Conservation (phyloP, 805 yeast genomes). For the Ogataea glucozyma region DNA sequence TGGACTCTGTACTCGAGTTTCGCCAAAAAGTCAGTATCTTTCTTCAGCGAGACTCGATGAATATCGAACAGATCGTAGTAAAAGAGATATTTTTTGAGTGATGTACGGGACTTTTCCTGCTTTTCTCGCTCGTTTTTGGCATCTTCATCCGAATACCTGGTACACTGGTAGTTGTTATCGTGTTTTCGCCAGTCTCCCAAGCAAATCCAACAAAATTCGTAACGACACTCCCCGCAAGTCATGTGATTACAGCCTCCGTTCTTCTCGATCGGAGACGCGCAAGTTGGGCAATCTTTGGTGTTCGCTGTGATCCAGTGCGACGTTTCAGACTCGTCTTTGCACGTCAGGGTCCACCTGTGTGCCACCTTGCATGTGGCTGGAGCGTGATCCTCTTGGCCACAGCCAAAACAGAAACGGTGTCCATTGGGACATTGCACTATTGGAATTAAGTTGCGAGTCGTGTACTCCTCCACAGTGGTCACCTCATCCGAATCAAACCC, state of each 20-base stretch:
- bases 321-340: conserved; percentile 86
- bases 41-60: conserved; percentile 74
- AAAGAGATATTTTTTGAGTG: conserved; percentile 67
- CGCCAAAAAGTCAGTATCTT: conserved; percentile 65
- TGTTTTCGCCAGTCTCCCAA: conserved; percentile 73
- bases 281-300: conserved; percentile 85
- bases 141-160: conserved; percentile 47
- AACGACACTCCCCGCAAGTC: conserved; percentile 75
- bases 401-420: conserved; percentile 77
- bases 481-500: conserved; percentile 36
- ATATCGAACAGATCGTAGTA: conserved; percentile 72
- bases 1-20: conserved; percentile 64
- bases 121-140: conserved; percentile 39
- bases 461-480: conserved; percentile 29
- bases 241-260: conserved; percentile 98
- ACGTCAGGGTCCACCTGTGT: conserved; percentile 71
- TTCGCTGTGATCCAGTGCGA: conserved; percentile 82
- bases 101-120: conserved; percentile 45
- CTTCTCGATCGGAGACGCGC: conserved; percentile 79
- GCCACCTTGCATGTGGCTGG: conserved; percentile 82
- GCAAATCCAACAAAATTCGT: conserved; percentile 95
- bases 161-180: conserved; percentile 64
- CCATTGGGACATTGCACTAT: conserved; percentile 65
- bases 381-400: conserved; percentile 73
- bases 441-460: conserved; percentile 46